Evolutionary conservation across 2,329 filamentous ascomycete species (phyloP).

Genomic region (Beauveria sp.): DNA sequence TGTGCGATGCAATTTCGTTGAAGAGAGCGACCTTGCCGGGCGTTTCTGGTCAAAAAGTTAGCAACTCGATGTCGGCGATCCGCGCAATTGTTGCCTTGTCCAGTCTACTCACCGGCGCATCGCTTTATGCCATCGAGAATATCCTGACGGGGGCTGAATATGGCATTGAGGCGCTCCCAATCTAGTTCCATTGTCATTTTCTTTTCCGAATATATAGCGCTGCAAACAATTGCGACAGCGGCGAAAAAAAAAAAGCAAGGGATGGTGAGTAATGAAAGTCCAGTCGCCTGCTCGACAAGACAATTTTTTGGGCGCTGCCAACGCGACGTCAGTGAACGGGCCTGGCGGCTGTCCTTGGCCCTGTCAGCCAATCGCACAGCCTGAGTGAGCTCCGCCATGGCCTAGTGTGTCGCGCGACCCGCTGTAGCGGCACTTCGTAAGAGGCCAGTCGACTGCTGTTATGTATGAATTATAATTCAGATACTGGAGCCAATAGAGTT

Average conservation of each 20-base stretch:
- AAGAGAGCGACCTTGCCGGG: conserved; percentile 44
- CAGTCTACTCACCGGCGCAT: conserved; percentile 39
- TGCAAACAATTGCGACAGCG: not conserved
- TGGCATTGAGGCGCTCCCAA: conserved; percentile 38
- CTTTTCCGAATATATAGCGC: not conserved
- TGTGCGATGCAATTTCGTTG: conserved; percentile 46
- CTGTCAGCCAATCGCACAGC: not conserved
- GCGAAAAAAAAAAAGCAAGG: not conserved
- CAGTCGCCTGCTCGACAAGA: not conserved
- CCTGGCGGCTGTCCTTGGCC: not conserved
- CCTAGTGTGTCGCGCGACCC: not conserved
- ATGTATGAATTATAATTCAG: no score
- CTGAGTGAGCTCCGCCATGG: not conserved
- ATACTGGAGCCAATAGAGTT: not conserved
- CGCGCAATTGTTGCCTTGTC: not conserved
- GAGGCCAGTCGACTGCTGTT: no score
- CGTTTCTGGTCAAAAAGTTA: conserved; percentile 33
- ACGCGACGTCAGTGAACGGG: conserved; percentile 9
- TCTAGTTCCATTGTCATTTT: conserved; percentile 40
- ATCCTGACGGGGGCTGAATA: conserved; percentile 50
- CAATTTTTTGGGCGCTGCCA: not conserved
- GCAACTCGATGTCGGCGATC: not conserved
- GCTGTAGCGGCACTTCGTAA: not conserved
- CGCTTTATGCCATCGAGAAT: conserved; percentile 46
- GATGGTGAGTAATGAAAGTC: not conserved